Base-by-base conservation (phyloP, 371 early-diverging fungal species). In the Apophysomyces sp. region DNA sequence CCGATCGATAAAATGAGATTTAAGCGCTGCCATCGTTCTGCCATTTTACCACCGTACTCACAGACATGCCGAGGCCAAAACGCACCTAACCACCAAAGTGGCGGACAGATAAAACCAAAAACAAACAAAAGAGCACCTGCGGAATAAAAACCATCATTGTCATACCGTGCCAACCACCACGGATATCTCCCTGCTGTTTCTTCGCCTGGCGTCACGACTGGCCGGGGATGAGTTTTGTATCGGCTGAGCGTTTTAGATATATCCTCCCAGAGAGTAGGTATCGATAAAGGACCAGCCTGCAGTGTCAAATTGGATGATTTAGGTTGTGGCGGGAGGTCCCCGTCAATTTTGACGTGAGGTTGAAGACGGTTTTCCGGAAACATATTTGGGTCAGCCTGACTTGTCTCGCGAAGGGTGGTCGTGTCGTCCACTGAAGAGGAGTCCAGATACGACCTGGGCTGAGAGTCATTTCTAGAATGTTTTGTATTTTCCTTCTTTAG, bases 61-160 rank as follows among this genome's bases (percentile, higher is more conserved):
- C 55, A 63, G 5, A 67, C 55, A 21, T 65, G 65, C 26, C 60
- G 58, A 4, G 81, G 81, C 66, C 68, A 76, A 39, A 72, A 52
- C 2, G 72, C 61, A 2, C 81, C 81, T 29, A 80, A 52, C 78
- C 81, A 80, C 81, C 81, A 80, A 1, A 75, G 55, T 2, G 73
- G 74, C 7, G 81, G 81, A 39, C 61, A 69, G 11, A 80, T 12
- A 51, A 80, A 80, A 6, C 81, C 81, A 60, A 80, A 71, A n/a
- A 75, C 41, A 40, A 80, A 80, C 16, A 80, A 54, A 0, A 73
- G 28, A 1, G 66, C 70, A 52, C 72, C 68, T 5, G 72, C 41
- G 11, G 72, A 74, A 34, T 67, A 69, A 30, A 76, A 63, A 0
- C 74, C 72, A 52, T 80, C 80, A 26, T 67, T 61, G 30, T 74